Base-by-base conservation (phyloP, 768 basidiomycete species). In the Pleurotus eryngii region DNA sequence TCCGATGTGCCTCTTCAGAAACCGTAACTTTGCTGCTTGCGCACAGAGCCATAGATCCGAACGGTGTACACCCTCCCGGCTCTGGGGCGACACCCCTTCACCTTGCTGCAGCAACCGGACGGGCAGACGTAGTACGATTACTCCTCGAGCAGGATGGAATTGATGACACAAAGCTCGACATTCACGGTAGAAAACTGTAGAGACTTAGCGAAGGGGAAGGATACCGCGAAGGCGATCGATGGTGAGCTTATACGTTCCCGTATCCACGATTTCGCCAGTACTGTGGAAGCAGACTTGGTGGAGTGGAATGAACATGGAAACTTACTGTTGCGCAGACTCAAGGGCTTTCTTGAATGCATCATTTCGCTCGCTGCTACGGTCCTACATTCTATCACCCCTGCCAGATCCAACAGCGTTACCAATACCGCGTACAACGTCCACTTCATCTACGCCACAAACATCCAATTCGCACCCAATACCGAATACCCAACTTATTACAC, bases 71-170 rank as follows among this genome's bases (percentile, higher is more conserved):
- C 60, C 91, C 91, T 0, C 83, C 84, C 0, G 83, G 79, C 0
- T 87, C 89, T 0, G 87, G 88, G 1, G 91, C 89, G 0, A 85
- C 92, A 0, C 77, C 94, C 0, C 83, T 78, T 67, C 95, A 70
- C 79, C 86, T 70, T 11, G 79, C 80, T 1, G 86, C 90, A 0
- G 83, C 86, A 0, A 76, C 93, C 1, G 90, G 87, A 3, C 76
- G 92, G 22, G 70, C 78, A 3, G 91, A 92, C 56, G 78, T 91
- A 30, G 86, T 96, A 8, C 77, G 79, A 46, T 68, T 95, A 9
- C 75, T 98, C 2, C 78, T 98, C 1, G 87, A 89, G 54, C 89
- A 95, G 62, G 85, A 89, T 0, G 79, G 72, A 2, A 85, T 95
- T 42, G 87, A 98, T 65, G 95, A 97, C 61, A 87, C 85, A 1